Conservation (phyloP, 331 rosid genomes). For the Saraca asoca region DNA sequence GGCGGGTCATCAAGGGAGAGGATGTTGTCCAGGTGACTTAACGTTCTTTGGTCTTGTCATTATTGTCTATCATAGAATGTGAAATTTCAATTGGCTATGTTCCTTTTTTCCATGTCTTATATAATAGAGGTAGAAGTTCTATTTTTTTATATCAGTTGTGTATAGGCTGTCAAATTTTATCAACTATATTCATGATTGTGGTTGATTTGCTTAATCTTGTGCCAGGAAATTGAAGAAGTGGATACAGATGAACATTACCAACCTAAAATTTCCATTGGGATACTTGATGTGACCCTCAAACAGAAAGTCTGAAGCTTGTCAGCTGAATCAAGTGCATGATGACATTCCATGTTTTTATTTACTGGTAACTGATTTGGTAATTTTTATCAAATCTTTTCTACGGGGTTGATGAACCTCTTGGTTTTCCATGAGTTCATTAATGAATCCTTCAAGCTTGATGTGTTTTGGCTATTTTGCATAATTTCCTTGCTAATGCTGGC, state of each 20-base stretch:
- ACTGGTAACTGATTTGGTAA: constrained; percentile 24
- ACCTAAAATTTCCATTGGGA: constrained; percentile 73
- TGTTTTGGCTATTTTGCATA: constrained; percentile 23
- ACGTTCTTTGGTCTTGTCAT: constrained; percentile 18
- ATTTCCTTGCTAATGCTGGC: constrained; percentile 26
- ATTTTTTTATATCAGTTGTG: neutral
- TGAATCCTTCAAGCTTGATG: constrained; percentile 34
- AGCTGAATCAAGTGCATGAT: constrained; percentile 29
- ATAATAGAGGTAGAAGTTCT: neutral
- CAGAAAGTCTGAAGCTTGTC: constrained; percentile 45
- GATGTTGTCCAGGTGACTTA: constrained; percentile 91
- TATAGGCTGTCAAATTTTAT: neutral
- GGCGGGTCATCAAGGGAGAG: constrained; percentile 89
- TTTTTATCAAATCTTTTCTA: constrained; percentile 27
- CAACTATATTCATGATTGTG: constrained; percentile 17
- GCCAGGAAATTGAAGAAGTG: constrained; percentile 95
- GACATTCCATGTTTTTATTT: constrained; percentile 22
- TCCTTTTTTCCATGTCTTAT: constrained; percentile 4
- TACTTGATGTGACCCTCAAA: constrained; percentile 66
- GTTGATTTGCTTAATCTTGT: constrained; percentile 28
- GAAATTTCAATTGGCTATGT: neutral
- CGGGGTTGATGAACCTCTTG: constrained; percentile 27
- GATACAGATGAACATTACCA: constrained; percentile 93
- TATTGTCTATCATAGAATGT: neutral
- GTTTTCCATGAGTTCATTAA: constrained; percentile 28